A percentile compares a stretch with the other conserved stretches of the same genome.
Evolutionary conservation across 140 eudicot genomes (phyloP).

Genomic region (Stevia rebaudiana): DNA sequence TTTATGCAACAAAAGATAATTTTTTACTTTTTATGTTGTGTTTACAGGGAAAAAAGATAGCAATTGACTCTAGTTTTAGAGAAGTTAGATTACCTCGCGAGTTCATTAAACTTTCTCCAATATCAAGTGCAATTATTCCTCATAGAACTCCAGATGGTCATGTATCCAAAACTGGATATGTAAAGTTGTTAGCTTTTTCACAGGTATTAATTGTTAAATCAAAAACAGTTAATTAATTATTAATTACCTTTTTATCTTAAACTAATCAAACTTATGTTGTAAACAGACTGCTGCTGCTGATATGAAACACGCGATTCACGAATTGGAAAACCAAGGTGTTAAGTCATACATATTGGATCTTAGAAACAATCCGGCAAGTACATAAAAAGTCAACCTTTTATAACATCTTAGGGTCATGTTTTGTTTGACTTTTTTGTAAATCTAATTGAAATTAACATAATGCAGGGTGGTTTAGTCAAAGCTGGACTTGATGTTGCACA

Average conservation of each 20-base stretch:
- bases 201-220: constrained; percentile 47
- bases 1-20: background rate
- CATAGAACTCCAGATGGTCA: constrained; percentile 81
- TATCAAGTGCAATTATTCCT: constrained; percentile 84
- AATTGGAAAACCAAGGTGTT: constrained; percentile 85
- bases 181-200: constrained; percentile 75
- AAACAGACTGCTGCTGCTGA: constrained; percentile 90
- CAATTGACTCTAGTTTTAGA: constrained; percentile 42
- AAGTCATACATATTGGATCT: constrained; percentile 87
- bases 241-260: background rate
- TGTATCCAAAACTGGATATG: constrained; percentile 80
- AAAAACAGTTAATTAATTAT: background rate
- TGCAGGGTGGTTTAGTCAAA: constrained; percentile 90
- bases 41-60: constrained; percentile 54
- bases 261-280: constrained; percentile 3
- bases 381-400: constrained; percentile 7
- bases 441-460: background rate
- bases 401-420: background rate
- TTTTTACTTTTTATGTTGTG: constrained; percentile 6
- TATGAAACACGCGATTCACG: constrained; percentile 71
- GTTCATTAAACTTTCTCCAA: constrained; percentile 81
- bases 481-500: constrained; percentile 98
- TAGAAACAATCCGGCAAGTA: constrained; percentile 84
- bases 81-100: constrained; percentile 93
- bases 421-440: background rate